Evolutionary conservation across 257 asterid genomes (phyloP).

Genomic region (Gentiana macrophylla): DNA sequence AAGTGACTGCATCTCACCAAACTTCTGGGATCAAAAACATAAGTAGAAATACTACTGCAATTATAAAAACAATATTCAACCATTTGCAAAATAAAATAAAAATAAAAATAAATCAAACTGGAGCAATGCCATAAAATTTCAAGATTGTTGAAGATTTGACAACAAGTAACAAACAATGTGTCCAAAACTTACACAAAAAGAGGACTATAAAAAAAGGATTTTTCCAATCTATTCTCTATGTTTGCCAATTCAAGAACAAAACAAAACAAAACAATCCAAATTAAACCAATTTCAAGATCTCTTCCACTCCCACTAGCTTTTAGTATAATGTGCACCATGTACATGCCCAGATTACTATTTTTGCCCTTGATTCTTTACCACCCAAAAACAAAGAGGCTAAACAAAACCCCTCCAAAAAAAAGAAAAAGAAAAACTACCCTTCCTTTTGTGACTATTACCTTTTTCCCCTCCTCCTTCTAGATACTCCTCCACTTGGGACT

Average conservation of each 20-base stretch:
- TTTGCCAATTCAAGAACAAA: slow-evolving; percentile 39
- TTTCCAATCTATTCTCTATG: slow-evolving; percentile 11
- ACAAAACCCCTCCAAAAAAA: slow-evolving; percentile 4
- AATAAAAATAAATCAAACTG: too few species aligned
- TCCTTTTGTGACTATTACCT: slow-evolving; percentile 15
- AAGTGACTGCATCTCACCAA: too few species aligned
- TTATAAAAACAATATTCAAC: too few species aligned
- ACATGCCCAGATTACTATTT: slow-evolving; percentile 32
- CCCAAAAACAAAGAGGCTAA: slow-evolving; percentile 9
- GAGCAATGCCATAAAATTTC: too few species aligned
- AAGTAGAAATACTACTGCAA: too few species aligned
- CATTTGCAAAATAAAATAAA: too few species aligned
- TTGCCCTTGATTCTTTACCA: slow-evolving; percentile 8
- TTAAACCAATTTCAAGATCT: slow-evolving; percentile 14
- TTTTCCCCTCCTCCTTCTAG: slow-evolving; percentile 6
- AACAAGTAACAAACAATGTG: too few species aligned
- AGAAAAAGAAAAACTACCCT: slow-evolving; percentile 5
- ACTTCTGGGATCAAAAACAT: too few species aligned
- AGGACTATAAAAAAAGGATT: slow-evolving; percentile 11
- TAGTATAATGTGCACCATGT: slow-evolving; percentile 39
- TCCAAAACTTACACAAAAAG: neutral
- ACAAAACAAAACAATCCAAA: slow-evolving; percentile 17
- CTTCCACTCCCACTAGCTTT: slow-evolving; percentile 16
- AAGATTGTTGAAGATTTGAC: too few species aligned
- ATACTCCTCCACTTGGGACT: slow-evolving; percentile 64